These are phyloP conservation scores for Eucalyptus paniculata DNA, from an alignment of 345 rosid species.

Conservation along the genomic window DNA sequence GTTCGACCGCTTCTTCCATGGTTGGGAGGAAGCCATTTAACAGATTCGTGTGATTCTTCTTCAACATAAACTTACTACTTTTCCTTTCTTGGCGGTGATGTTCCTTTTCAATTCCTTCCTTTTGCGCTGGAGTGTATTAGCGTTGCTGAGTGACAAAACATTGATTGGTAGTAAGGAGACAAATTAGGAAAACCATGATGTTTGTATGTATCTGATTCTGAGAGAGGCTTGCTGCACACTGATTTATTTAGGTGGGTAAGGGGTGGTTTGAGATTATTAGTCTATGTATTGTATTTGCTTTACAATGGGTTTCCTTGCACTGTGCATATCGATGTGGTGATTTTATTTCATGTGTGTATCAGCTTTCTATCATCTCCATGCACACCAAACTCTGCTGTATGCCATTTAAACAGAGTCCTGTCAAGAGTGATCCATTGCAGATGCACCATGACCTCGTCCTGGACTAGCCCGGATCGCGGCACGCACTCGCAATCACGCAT, in stretches of 20 bases:
- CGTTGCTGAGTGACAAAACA: background rate
- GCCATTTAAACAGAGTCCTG: background rate
- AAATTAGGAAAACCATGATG: conserved; percentile 8
- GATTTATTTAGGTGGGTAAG: background rate
- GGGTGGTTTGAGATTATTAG: background rate
- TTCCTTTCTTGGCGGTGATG: background rate
- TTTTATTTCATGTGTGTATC: background rate
- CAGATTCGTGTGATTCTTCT: conserved; percentile 75
- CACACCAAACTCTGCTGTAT: background rate
- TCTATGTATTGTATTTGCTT: background rate
- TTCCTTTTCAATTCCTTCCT: background rate
- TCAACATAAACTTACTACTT: background rate
- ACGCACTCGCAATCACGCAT: background rate
- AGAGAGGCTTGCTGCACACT: background rate
- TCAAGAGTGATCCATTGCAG: background rate
- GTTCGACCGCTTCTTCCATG: conserved; percentile 64
- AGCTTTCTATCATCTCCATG: background rate
- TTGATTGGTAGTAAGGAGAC: conserved; percentile 36
- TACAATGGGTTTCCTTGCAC: background rate
- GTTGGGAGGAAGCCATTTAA: conserved; percentile 80
- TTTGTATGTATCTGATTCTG: background rate
- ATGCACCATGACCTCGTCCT: background rate
- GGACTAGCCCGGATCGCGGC: background rate
- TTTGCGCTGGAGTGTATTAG: background rate
- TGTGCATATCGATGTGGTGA: background rate